Conservation (phyloP, 2,329 filamentous ascomycete genomes). For the Neurospora crassa region DNA sequence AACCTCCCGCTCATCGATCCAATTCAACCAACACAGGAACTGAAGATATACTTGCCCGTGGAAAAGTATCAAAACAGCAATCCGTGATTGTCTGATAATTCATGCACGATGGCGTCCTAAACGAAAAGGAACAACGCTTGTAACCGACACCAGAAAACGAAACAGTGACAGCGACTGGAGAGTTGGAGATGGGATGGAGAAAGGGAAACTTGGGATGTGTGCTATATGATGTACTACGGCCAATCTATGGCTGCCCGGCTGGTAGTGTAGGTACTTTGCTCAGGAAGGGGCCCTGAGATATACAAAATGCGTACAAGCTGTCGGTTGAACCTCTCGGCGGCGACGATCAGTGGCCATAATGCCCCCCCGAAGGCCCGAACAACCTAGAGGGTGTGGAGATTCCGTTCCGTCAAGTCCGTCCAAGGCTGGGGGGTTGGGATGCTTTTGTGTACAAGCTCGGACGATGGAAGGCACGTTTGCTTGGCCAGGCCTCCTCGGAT, state of each 20-base stretch:
- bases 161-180: background rate
- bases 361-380: background rate
- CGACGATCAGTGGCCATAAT: background rate
- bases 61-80: background rate
- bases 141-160: background rate
- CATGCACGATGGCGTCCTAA: background rate
- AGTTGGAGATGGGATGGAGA: background rate
- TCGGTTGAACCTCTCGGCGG: background rate
- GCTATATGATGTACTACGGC: background rate
- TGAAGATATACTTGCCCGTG: background rate
- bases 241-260: background rate
- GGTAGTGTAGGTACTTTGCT: background rate
- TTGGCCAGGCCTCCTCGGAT: background rate
- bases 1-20: background rate
- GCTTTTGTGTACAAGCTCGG: background rate
- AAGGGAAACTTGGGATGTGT: background rate
- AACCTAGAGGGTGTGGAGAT: background rate
- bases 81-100: background rate
- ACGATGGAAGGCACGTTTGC: background rate
- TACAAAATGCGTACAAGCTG: background rate
- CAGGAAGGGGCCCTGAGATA: background rate
- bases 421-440: background rate
- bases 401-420: background rate
- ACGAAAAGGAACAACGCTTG: background rate
- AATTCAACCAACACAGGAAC: background rate